Base-by-base conservation (phyloP, 345 rosid genomes). In the Conringia planisiliqua region DNA sequence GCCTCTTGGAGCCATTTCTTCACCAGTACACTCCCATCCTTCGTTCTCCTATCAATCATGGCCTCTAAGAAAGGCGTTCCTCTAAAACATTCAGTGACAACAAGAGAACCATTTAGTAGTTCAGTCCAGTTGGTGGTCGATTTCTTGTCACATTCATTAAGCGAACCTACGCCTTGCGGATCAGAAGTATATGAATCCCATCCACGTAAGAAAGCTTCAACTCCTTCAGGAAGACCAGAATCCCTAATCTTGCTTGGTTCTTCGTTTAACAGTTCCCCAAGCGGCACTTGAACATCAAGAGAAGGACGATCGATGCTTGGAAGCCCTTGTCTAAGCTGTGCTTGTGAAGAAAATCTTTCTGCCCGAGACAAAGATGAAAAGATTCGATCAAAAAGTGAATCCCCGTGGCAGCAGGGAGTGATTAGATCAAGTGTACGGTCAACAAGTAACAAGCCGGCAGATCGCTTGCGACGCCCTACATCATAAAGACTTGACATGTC, bases 401-500 rank as follows among this genome's bases (percentile, higher is more conserved):
- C 97, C 43, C 97, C 88, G 11, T 95, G 99, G 79, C 88, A 83
- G 68, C 97, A 90, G 26, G 98, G 93, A 79, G 98, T 91, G 62
- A 91, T 87, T 74, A 94, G 90, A 88, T 91, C 97, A 61, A 91
- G 95, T 16, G 97, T 85, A 62, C 99, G 93, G 73, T 91, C 99
- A 68, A 95, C 79, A 56, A 95, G 90, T 73, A 95, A 78, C 78
- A 95, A 84, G 38, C 98, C 96, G 0, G 97, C 95, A 70, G 98
- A 73, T 76, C 89, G 86, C 80, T 90, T 94, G 5, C 96, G 96
- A 16, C 98, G 98, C 59, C 96, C 97, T 17, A 94, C 97, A 80
- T 95, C 97, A 73, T 95, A 95, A 66, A 91, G 93, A 82, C 99
- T 91, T 68, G 99, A 90, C 97, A 91, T 95, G 84, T 91, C 97